phyloP scores from a whole-genome alignment of 352 stramenopile species.

The Phytopythium sindhum region DNA sequence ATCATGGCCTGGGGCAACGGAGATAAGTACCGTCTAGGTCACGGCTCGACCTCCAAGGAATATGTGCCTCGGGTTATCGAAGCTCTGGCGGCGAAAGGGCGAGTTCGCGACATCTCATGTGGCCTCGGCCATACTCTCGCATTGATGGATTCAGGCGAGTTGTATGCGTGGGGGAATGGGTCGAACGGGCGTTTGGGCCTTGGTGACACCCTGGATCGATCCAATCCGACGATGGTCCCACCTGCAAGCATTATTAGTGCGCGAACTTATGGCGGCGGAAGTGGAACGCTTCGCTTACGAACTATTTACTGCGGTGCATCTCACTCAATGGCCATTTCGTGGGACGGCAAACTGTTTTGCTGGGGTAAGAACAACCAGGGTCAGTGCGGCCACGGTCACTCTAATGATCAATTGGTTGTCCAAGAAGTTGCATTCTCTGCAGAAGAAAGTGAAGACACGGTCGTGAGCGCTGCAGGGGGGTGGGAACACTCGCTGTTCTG shows the following conservation, averaged over 20 bases:
- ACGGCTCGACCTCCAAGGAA: constrained; percentile 71
- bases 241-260: constrained; percentile 2
- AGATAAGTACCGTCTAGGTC: constrained; percentile 77
- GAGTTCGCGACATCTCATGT: constrained; percentile 55
- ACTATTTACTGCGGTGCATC: constrained; percentile 72
- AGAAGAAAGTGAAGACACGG: constrained; percentile 39
- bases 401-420: constrained; percentile 61
- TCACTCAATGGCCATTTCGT: constrained; percentile 66
- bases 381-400: constrained; percentile 76
- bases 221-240: constrained; percentile 36
- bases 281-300: constrained; percentile 13
- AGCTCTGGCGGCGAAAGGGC: constrained; percentile 51
- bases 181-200: constrained; percentile 80
- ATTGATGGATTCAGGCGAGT: constrained; percentile 51
- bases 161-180: constrained; percentile 85
- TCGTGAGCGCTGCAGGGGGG: constrained; percentile 57
- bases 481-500: constrained; percentile 86
- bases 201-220: constrained; percentile 73
- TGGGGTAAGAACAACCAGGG: constrained; percentile 89
- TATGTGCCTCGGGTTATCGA: constrained; percentile 65
- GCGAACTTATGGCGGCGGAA: background rate
- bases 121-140: constrained; percentile 67
- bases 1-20: constrained; percentile 82
- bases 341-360: constrained; percentile 44
- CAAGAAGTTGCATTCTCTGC: constrained; percentile 55